Conservation (phyloP, 2,329 filamentous ascomycete species). For the Harringtonia aguacate region DNA sequence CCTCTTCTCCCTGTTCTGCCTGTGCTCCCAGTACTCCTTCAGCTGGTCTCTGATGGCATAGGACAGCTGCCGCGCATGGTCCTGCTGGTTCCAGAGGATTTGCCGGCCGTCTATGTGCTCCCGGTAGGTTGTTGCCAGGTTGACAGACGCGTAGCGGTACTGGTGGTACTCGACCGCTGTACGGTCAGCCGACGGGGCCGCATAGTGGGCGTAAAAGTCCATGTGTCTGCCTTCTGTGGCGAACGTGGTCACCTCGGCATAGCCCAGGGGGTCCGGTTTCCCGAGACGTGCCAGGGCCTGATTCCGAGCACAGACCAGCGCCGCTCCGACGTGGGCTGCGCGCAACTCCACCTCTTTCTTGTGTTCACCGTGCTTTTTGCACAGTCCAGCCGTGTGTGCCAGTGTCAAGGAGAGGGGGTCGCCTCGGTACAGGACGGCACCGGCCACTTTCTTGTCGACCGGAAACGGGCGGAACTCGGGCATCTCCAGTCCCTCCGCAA, state of each 20-base stretch:
- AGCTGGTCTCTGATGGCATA: slow-evolving; percentile 11
- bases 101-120: slow-evolving; percentile 3
- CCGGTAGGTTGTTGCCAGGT: slow-evolving; percentile 2
- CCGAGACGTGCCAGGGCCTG: slow-evolving; percentile 14
- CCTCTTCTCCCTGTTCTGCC: no score
- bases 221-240: slow-evolving; percentile 15
- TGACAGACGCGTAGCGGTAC: slow-evolving; percentile 10
- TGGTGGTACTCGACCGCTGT: slow-evolving; percentile 13
- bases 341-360: no score
- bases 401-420: slow-evolving; percentile 13
- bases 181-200: slow-evolving; percentile 2
- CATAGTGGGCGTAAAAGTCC: slow-evolving; percentile 17
- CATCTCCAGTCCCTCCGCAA: slow-evolving; percentile 16
- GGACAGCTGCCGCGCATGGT: slow-evolving; percentile 12
- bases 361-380: no score
- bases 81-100: slow-evolving; percentile 13
- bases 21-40: slow-evolving; percentile 10
- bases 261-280: slow-evolving; percentile 9
- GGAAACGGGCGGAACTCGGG: slow-evolving; percentile 7
- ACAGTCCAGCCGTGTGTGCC: slow-evolving; percentile 19
- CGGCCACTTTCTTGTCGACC: background rate
- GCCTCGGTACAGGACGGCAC: slow-evolving; percentile 13
- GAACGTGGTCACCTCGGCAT: slow-evolving; percentile 16
- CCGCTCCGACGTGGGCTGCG: slow-evolving; percentile 11
- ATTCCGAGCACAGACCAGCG: slow-evolving; percentile 17